Evolutionary conservation across 2,329 filamentous ascomycete species (phyloP), one percentile per base, ranked within the genome.

Genomic region (Aureobasidium uvarum): DNA sequence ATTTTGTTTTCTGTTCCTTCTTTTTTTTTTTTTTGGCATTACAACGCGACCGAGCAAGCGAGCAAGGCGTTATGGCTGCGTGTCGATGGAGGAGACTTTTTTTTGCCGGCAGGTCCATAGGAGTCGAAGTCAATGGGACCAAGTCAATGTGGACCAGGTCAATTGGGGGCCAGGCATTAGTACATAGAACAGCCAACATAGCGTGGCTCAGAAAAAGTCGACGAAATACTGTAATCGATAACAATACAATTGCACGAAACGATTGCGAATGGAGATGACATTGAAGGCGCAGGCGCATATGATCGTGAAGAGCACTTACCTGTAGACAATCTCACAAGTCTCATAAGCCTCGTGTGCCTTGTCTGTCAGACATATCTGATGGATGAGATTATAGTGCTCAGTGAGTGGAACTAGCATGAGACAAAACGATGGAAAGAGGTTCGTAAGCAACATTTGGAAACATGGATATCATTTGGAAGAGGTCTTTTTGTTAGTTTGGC

Each of bases 401-500:
- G 10, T 38, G 10, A 38, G n/a, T 18, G 14, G 25, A 8, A 5
- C 14, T 7, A 18, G 33, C 3, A 23, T 11, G 16, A 31, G 6
- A 18, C 16, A 51, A 11, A 11, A 14, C 18, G 25, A 11, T 4
- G 31, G 7, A n/a, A 10, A 3, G 16, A 51, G 28, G 16, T n/a
- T n/a, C 25, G n/a, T 5, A 8, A 11, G 16, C 48, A 33, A 51
- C 28, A 16, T 7, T 54, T 52, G 14, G n/a, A 38, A 51, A 38
- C 50, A 54, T 54, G 50, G 50, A 54, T 54, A 54, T 54, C 50
- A 54, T 54, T 54, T 36, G 28, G 11, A 38, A 54, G 10, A 45
- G 25, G 48, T 51, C 28, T 51, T 33, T 4, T 33, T 23, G 20
- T 25, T 25, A 8, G 43, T 23, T 31, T 54, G 10, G 10, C 18